Base-by-base conservation (phyloP, 225 moss, liverwort and hornwort species). In the Neckera pumila region DNA sequence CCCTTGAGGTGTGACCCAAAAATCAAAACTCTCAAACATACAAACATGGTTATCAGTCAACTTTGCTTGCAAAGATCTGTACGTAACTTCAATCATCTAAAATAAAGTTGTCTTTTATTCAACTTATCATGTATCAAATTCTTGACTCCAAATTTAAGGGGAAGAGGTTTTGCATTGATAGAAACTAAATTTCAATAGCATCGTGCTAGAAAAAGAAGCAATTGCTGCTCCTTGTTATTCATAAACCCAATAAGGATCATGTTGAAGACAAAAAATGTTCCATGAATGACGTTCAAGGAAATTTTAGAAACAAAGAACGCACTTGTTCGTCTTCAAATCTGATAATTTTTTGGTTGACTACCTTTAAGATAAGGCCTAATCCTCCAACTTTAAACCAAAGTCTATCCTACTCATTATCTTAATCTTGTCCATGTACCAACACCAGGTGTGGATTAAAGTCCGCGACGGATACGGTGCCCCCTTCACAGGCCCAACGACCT, bases 371-470 rank as follows among this genome's bases (percentile, higher is more conserved):
- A 28, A 2, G 18, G 6, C 0, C 2, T 0, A 7, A 1, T 30
- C 7, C 7, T 47, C 45, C 8, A 21, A 0, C 2, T 5, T 36
- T 53, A 9, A 34, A 36, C 31, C 61, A 14, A 61, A 61, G 28
- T 61, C 19, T 61, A 7, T 60, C 4, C 6, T 3, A 43, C 3
- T 18, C 40, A 27, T 42, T 42, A 30, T 80, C 80, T 20, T 31
- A 14, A 56, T 79, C 38, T 58, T 54, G 64, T 36, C 5, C 3
- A 49, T 49, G 25, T 25, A 36, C 18, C 65, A 30, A 47, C 23
- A 45, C 17, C 81, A 93, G 89, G 76, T 94, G 34, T 94, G 93
- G 94, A 38, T 95, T 1, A 95, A 95, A 65, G 28, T 62, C 80
- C 89, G 90, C 23, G 91, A 86, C 6, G 84, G 83, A 17, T 33